These are phyloP conservation scores for Chlorophyllum brunneum DNA, from an alignment of 768 basidiomycete species.

Conservation along the genomic window DNA sequence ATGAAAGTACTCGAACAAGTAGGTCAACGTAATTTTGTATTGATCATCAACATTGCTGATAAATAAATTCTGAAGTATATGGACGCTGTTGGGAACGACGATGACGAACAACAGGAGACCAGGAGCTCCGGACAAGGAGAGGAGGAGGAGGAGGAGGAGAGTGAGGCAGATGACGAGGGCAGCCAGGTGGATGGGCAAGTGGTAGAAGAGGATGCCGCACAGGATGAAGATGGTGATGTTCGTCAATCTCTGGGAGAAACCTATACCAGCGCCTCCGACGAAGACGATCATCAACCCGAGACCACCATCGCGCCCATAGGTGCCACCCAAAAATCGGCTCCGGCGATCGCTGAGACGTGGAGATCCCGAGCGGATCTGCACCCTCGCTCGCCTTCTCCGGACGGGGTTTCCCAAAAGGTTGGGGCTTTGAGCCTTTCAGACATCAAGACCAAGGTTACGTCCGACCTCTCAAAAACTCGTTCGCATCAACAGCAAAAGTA, in stretches of 20 bases:
- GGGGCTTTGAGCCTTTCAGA: constrained; percentile 38
- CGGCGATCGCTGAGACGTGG: constrained; percentile 31
- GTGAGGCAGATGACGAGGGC: constrained; percentile 27
- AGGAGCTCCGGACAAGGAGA: constrained; percentile 23
- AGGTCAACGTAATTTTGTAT: constrained; percentile 24
- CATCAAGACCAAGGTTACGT: constrained; percentile 57
- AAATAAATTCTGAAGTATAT: constrained; percentile 50
- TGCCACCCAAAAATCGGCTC: constrained; percentile 20
- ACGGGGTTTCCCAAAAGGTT: constrained; percentile 36
- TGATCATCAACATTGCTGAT: constrained; percentile 15
- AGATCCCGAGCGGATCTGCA: constrained; percentile 53
- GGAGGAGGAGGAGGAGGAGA: constrained; percentile 33
- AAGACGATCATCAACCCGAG: not conserved
- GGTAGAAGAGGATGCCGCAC: constrained; percentile 26
- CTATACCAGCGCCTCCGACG: not conserved
- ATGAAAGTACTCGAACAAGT: constrained; percentile 84
- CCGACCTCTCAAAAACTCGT: constrained; percentile 56
- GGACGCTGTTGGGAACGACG: constrained; percentile 34
- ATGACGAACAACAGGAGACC: constrained; percentile 25
- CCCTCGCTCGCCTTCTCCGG: constrained; percentile 36
- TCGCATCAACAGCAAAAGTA: constrained; percentile 68
- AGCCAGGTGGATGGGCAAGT: constrained; percentile 20
- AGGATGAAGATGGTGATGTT: constrained; percentile 36
- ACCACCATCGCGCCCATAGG: not conserved
- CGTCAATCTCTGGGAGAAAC: not conserved